Evolutionary conservation across 331 rosid genomes (phyloP).

Genomic region (Telfairia occidentalis): DNA sequence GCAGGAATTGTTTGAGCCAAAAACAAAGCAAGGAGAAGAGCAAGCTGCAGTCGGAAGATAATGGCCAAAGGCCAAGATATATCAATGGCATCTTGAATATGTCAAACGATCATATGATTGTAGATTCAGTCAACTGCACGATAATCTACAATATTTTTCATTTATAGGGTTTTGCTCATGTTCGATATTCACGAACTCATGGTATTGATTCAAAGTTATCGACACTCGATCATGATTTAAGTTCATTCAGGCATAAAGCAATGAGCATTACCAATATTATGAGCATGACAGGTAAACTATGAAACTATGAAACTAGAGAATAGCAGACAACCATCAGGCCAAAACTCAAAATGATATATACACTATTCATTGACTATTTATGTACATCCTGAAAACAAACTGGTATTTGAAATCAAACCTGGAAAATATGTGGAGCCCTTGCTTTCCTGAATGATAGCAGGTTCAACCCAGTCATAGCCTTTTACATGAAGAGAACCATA

Average conservation of each 20-base stretch:
- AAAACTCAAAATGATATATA: neutral
- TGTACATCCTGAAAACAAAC: neutral
- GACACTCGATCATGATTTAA: neutral
- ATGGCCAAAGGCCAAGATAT: neutral
- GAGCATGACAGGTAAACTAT: neutral
- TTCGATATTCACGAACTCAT: neutral
- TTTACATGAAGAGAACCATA: conserved; percentile 91
- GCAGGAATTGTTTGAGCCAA: neutral
- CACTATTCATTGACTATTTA: neutral
- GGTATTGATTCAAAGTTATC: neutral
- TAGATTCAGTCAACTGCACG: neutral
- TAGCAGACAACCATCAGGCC: neutral
- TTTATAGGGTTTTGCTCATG: neutral
- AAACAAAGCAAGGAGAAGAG: neutral
- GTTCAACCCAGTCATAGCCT: conserved; percentile 97
- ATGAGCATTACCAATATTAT: neutral
- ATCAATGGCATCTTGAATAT: neutral
- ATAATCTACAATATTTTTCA: neutral
- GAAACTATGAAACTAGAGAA: neutral
- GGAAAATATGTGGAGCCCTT: conserved; percentile 39
- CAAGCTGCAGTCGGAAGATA: neutral
- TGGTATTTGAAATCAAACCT: conserved; percentile 27
- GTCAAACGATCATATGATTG: neutral
- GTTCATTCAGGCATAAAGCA: neutral
- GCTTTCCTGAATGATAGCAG: conserved; percentile 48